These are phyloP conservation scores for Coemansia sp. DNA, from an alignment of 192 early-diverging fungal species.

Conservation along the genomic window DNA sequence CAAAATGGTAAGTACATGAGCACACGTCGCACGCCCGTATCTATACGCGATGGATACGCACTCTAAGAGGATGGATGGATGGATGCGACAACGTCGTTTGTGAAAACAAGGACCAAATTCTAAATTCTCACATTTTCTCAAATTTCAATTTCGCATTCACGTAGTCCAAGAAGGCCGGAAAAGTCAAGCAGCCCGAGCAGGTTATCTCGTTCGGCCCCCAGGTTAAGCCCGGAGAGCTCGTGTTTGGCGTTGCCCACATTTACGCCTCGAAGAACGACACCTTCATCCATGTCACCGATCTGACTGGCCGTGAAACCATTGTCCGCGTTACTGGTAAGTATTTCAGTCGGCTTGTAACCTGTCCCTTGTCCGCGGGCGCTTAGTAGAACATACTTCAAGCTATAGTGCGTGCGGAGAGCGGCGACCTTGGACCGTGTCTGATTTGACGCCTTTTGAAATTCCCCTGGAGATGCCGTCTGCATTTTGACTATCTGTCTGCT, in stretches of 20 bases:
- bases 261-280: constrained; percentile 99
- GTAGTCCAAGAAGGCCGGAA: constrained; percentile 76
- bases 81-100: background rate
- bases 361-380: constrained; percentile 12
- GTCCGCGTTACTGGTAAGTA: constrained; percentile 94
- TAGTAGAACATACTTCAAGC: constrained; percentile 1
- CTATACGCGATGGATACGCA: background rate
- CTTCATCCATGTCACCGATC: constrained; percentile 99
- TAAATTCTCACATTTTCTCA: background rate
- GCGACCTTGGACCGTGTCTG: background rate
- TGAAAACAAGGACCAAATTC: background rate
- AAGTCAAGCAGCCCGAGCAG: constrained; percentile 78
- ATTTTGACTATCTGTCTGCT: constrained; percentile 14
- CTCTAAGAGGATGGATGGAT: constrained; percentile 3
- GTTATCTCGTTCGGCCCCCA: constrained; percentile 95
- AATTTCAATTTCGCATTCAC: background rate
- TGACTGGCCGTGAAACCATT: constrained; percentile 99
- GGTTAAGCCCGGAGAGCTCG: constrained; percentile 96
- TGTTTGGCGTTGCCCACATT: constrained; percentile 99
- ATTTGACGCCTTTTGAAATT: constrained; percentile 47
- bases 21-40: background rate
- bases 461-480: constrained; percentile 50
- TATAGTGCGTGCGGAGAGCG: constrained; percentile 15
- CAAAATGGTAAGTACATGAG: constrained; percentile 14
- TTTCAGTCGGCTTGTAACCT: background rate